Conservation (phyloP, 306 rosid species). For the Argentina anserina region DNA sequence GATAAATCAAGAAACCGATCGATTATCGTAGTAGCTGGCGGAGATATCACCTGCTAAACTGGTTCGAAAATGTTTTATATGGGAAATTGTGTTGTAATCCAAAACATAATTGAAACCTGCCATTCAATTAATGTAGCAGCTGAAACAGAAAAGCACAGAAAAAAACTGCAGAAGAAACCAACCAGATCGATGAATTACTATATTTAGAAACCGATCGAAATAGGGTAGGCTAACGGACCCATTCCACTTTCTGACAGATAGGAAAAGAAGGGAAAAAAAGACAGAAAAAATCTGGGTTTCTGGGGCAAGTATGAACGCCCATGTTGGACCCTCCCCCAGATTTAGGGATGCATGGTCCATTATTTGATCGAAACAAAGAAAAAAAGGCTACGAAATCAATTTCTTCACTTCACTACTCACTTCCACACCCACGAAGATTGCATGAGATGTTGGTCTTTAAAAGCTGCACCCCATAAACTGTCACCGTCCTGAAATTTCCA, state of each 20-base stretch:
- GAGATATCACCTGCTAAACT: neutral
- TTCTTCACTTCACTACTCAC: slow-evolving; percentile 16
- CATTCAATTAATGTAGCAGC: slow-evolving; percentile 14
- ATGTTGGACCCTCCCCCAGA: slow-evolving; percentile 19
- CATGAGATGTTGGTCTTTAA: neutral
- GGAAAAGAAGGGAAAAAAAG: neutral
- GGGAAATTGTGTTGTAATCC: slow-evolving; percentile 10
- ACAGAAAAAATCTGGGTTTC: neutral
- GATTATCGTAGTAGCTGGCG: neutral
- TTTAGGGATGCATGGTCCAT: slow-evolving; percentile 19
- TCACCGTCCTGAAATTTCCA: too few relatives aligned
- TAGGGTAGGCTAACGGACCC: slow-evolving; percentile 18
- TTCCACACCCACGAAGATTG: neutral
- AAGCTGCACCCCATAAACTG: neutral
- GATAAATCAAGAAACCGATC: neutral
- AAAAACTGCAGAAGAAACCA: slow-evolving; percentile 18
- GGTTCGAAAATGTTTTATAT: neutral
- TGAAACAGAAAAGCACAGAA: slow-evolving; percentile 23
- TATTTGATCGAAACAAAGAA: neutral
- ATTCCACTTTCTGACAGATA: slow-evolving; percentile 5
- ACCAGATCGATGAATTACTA: slow-evolving; percentile 27
- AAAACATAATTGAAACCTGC: slow-evolving; percentile 19
- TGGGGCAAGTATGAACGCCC: slow-evolving; percentile 15
- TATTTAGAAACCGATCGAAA: slow-evolving; percentile 37
- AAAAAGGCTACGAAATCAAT: neutral